Conservation (phyloP, 306 rosid genomes). For the Boehmeria nivea region DNA sequence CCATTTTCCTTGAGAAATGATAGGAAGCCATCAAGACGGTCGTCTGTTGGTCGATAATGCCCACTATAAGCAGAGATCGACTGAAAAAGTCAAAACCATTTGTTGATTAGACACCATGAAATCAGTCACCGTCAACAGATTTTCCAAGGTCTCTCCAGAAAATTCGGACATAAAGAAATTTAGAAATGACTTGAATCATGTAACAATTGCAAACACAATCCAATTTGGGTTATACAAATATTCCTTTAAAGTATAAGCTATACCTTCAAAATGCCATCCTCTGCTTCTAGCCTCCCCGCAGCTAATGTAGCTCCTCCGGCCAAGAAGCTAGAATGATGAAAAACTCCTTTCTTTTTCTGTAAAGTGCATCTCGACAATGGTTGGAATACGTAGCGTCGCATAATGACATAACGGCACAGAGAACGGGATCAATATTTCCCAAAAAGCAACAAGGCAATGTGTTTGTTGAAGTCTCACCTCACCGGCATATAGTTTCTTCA, state of each 20-base stretch:
- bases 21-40: constrained; percentile 50
- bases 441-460: constrained; percentile 5
- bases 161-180: constrained; percentile 1
- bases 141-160: too few species aligned
- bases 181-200: not conserved
- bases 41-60: constrained; percentile 90
- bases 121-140: too few species aligned
- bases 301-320: constrained; percentile 91
- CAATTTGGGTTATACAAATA: not conserved
- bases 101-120: constrained; percentile 35
- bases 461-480: constrained; percentile 43
- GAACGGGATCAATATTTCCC: not conserved
- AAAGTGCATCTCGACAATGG: constrained; percentile 8
- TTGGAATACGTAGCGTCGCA: too few species aligned
- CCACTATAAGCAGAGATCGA: constrained; percentile 92
- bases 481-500: constrained; percentile 85
- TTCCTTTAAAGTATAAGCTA: not conserved
- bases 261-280: constrained; percentile 75
- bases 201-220: too few species aligned
- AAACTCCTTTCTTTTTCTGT: constrained; percentile 79
- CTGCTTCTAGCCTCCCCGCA: constrained; percentile 80
- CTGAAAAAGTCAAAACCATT: constrained; percentile 41
- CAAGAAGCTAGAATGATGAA: constrained; percentile 90
- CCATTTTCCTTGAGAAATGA: constrained; percentile 68
- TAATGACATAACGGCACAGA: not conserved